A percentile compares a stretch with the other conserved stretches of the same genome.
Evolutionary conservation across 2,329 filamentous ascomycete species (phyloP).

Genomic region (Diaporthe helianthi): DNA sequence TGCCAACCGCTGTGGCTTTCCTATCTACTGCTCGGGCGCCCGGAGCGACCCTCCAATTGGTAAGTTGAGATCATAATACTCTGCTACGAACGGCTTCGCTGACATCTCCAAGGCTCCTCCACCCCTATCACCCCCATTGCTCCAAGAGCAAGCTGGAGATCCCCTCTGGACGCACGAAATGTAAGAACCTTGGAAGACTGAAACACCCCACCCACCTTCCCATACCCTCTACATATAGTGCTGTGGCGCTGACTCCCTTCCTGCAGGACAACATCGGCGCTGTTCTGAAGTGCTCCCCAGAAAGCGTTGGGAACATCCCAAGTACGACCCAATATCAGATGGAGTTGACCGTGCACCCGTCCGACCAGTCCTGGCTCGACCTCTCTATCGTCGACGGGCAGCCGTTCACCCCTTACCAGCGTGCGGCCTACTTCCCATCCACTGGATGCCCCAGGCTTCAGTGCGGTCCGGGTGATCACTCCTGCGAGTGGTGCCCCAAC

Average conservation of each 20-base stretch:
- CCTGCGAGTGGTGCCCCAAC: conserved; percentile 19
- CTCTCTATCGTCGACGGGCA: conserved; percentile 15
- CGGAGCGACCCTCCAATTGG: not conserved
- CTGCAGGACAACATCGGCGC: not conserved
- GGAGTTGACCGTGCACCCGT: not conserved
- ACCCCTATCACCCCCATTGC: not conserved
- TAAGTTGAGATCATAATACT: not conserved
- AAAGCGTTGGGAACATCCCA: not conserved
- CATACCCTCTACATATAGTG: too few species aligned
- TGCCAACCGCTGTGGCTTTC: conserved; percentile 2
- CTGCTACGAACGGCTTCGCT: not conserved
- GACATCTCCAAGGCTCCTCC: not conserved
- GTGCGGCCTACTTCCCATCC: not conserved
- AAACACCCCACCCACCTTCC: too few species aligned
- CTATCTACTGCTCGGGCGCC: not conserved
- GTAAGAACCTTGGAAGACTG: not conserved
- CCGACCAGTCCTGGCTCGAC: conserved; percentile 12
- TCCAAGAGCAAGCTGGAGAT: not conserved
- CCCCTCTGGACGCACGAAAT: not conserved
- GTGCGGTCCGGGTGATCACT: conserved; percentile 1
- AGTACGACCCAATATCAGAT: conserved; percentile 13
- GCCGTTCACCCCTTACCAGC: conserved; percentile 6
- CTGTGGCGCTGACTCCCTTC: not conserved
- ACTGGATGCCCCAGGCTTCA: not conserved
- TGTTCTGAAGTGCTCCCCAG: conserved; percentile 2